Percentiles rank a stretch among this genome's conserved stretches.
These are phyloP conservation scores for Phytophthora sp. DNA, from an alignment of 352 stramenopile genomes.

Conservation along the genomic window DNA sequence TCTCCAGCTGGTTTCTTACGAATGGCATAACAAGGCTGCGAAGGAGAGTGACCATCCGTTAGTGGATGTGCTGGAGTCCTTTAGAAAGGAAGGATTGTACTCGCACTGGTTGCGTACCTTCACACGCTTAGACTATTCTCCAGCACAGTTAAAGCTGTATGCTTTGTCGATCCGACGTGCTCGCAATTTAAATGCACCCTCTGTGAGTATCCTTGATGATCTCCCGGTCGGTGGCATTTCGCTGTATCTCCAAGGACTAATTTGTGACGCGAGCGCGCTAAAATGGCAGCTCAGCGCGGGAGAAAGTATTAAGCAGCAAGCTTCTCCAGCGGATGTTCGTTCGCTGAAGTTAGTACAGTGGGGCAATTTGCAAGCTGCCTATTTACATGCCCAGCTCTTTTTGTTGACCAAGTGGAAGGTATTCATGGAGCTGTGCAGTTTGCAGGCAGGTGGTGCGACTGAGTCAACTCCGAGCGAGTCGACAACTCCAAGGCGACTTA, in stretches of 20 bases:
- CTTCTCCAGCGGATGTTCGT: constrained; percentile 34
- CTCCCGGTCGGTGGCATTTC: constrained; percentile 23
- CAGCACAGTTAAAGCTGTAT: constrained; percentile 28
- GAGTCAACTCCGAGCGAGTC: constrained; percentile 1
- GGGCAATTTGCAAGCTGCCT: constrained; percentile 60
- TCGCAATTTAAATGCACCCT: constrained; percentile 12
- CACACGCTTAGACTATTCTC: constrained; percentile 64
- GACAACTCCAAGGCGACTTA: constrained; percentile 24
- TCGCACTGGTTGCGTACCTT: constrained; percentile 75
- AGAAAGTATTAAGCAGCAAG: constrained; percentile 22
- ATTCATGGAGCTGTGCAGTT: constrained; percentile 75
- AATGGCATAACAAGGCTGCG: constrained; percentile 62
- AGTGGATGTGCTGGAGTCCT: constrained; percentile 56
- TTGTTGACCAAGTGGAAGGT: constrained; percentile 63
- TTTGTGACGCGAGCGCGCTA: constrained; percentile 30
- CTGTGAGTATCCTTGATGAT: constrained; percentile 12
- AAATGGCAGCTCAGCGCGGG: constrained; percentile 41
- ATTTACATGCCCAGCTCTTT: constrained; percentile 59
- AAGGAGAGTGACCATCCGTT: constrained; percentile 45
- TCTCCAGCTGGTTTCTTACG: constrained; percentile 64
- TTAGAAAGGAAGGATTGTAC: constrained; percentile 67
- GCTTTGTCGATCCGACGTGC: constrained; percentile 22
- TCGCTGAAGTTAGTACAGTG: constrained; percentile 51
- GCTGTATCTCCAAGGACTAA: constrained; percentile 35
- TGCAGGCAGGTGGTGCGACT: constrained; percentile 37